These are phyloP conservation scores for Colletotrichum sojae DNA, from an alignment of 2,329 filamentous ascomycete species.

Conservation along the genomic window DNA sequence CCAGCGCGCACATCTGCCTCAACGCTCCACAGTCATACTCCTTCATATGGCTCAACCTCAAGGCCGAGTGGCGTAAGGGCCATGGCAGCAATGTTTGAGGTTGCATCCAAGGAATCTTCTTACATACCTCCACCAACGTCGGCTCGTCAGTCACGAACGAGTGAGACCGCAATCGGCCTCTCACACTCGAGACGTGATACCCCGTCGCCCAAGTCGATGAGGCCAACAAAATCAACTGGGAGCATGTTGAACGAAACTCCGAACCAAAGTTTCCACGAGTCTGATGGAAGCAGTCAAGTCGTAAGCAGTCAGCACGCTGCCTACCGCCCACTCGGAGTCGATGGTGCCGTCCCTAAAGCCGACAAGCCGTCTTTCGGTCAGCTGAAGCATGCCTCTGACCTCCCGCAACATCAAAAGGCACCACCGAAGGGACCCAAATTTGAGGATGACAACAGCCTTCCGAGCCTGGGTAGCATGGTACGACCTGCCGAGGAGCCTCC, in stretches of 20 bases:
- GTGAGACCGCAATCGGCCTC: constrained; percentile 13
- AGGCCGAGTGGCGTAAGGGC: constrained; percentile 59
- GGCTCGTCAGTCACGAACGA: constrained; percentile 5
- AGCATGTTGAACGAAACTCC: constrained; percentile 37
- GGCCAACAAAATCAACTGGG: constrained; percentile 41
- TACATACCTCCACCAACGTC: constrained; percentile 36
- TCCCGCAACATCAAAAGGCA: neutral
- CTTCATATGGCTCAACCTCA: constrained; percentile 41
- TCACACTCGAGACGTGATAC: constrained; percentile 39
- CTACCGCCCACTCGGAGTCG: neutral
- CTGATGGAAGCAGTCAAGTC: neutral
- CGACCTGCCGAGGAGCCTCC: constrained; percentile 54
- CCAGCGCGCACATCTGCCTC: constrained; percentile 10
- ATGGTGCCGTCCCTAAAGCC: constrained; percentile 41
- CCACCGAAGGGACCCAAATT: constrained; percentile 5
- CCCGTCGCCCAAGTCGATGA: constrained; percentile 42
- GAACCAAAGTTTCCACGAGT: neutral
- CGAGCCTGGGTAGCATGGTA: constrained; percentile 56
- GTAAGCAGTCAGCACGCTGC: neutral
- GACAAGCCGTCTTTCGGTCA: neutral
- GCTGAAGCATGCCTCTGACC: constrained; percentile 7
- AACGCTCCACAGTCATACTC: neutral
- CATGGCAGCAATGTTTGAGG: constrained; percentile 68
- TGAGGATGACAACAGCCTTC: constrained; percentile 41
- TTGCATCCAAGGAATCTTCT: constrained; percentile 46